Conservation (phyloP, 148 eudicot genomes). For the Salicornia ramosissima region DNA sequence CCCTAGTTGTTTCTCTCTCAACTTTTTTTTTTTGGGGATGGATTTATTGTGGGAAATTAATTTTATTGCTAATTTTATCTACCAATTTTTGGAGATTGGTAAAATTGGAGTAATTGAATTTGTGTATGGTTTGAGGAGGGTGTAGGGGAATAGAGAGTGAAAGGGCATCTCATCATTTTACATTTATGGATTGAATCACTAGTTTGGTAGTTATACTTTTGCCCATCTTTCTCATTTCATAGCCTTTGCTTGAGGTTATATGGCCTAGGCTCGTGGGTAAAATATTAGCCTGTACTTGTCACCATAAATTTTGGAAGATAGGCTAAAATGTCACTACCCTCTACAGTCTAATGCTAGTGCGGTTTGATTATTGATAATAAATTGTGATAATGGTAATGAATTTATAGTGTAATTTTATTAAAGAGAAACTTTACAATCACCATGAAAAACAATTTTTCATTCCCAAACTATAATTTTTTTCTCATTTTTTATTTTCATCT, state of each 20-base stretch:
- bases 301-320: no score
- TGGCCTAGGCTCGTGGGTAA: background rate
- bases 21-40: no score
- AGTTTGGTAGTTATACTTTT: constrained; percentile 14
- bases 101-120: constrained; percentile 9
- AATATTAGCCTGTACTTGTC: no score
- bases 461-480: no score
- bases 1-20: background rate
- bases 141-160: background rate
- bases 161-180: background rate
- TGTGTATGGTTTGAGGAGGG: background rate
- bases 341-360: no score
- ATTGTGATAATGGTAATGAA: no score
- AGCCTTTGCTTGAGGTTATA: background rate
- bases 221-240: background rate
- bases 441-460: no score
- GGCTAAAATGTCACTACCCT: no score
- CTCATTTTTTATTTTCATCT: no score
- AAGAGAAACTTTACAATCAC: no score
- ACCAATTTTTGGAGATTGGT: constrained; percentile 8
- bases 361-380: no score
- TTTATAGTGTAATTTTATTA: no score
- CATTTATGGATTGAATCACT: constrained; percentile 12
- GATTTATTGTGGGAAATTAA: background rate
- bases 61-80: background rate